Evolutionary conservation across 2,329 filamentous ascomycete genomes (phyloP).

Genomic region (Teratosphaeria gauchensis): DNA sequence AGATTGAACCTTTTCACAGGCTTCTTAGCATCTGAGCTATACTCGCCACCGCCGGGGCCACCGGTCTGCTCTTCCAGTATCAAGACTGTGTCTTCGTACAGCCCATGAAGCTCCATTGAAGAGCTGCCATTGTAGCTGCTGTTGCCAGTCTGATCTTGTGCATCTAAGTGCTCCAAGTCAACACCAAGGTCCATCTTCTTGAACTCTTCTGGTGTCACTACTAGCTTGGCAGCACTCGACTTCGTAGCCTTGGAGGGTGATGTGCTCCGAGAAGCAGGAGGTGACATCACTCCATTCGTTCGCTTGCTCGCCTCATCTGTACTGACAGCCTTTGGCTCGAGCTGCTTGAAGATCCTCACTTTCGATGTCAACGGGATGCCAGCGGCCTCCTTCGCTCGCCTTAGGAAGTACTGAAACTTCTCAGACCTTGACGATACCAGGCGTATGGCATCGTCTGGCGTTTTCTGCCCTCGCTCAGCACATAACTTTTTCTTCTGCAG

Average conservation of each 20-base stretch:
- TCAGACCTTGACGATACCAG: slow-evolving; percentile 63
- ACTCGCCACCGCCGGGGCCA: slow-evolving; percentile 44
- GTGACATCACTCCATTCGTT: slow-evolving; percentile 32
- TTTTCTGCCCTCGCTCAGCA: slow-evolving; percentile 13
- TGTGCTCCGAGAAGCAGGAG: slow-evolving; percentile 35
- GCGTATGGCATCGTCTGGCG: slow-evolving; percentile 48
- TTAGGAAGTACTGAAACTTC: slow-evolving; percentile 65
- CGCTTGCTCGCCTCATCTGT: slow-evolving; percentile 8
- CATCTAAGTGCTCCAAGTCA: slow-evolving; percentile 55
- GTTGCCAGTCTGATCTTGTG: slow-evolving; percentile 62
- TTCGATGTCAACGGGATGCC: slow-evolving; percentile 61
- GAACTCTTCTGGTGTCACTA: slow-evolving; percentile 56
- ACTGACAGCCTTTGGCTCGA: slow-evolving; percentile 31
- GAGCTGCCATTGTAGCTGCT: slow-evolving; percentile 67
- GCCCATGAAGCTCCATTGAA: slow-evolving; percentile 54
- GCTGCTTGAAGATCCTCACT: slow-evolving; percentile 66
- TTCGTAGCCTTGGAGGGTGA: slow-evolving; percentile 36
- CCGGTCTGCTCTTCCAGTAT: slow-evolving; percentile 73
- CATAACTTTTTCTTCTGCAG: slow-evolving; percentile 8
- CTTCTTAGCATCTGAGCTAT: slow-evolving; percentile 41
- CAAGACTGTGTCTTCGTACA: slow-evolving; percentile 64
- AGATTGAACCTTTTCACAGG: slow-evolving; percentile 28
- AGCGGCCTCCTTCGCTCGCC: slow-evolving; percentile 58
- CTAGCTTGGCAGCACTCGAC: slow-evolving; percentile 39
- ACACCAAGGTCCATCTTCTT: slow-evolving; percentile 50